Evolutionary conservation across 441 rosid genomes (phyloP), one percentile per base, ranked within the genome.

Genomic region (Rhodomyrtus psidioides): DNA sequence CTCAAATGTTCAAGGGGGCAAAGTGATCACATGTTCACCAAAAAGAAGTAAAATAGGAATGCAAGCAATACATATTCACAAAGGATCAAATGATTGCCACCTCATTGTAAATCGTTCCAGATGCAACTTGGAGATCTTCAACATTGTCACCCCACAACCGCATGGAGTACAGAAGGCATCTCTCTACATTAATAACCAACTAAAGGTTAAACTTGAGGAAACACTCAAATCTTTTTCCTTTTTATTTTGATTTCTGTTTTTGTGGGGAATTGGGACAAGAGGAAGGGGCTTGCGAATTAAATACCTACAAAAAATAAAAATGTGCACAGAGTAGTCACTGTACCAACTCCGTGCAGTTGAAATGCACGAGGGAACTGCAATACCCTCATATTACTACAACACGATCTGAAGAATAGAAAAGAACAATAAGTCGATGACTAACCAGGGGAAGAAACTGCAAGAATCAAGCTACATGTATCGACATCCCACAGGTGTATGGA

Each of bases 21-120:
- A 70, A 70, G 12, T 21, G 49, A 70, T 70, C 79, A 39, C 49
- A 39, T 39, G 49, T 6, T 39, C 79, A 70, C n/a, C n/a, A 70
- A 70, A 39, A 70, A 10, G 4, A 15, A 70, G 9, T 39, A 26
- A 70, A 10, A 34, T 70, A 0, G 0, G 51, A 70, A 70, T 0
- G 5, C 2, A 1, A 5, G 79, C 49, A 39, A 70, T 39, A 12
- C 49, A 1, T 0, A 70, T 70, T 34, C 76, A 65, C 76, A 70
- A 70, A 70, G 13, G 79, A 70, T 3, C 0, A 84, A 87, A 91
- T 85, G 83, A 62, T 79, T 81, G 82, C 55, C 83, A 95, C 99
- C 99, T 97, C 98, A 89, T 95, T 97, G 84, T 90, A 95, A 85
- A 97, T 97, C 85, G 99, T 96, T 34, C 98, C 99, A 62, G 94